Conservation (phyloP, 140 eudicot genomes). For the Stevia rebaudiana region DNA sequence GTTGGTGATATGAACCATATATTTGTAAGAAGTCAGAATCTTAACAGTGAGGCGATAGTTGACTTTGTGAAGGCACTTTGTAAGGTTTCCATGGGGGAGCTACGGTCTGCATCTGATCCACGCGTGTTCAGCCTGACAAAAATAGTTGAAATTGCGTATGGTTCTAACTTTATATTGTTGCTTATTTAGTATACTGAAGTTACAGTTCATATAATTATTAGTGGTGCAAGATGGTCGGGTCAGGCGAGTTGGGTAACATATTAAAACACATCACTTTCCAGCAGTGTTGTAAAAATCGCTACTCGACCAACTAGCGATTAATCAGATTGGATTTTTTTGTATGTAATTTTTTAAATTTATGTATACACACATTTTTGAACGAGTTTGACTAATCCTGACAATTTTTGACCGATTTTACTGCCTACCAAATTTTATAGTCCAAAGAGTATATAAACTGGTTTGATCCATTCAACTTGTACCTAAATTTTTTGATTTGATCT, state of each 20-base stretch:
- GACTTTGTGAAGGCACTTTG: conserved; percentile 98
- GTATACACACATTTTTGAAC: no score
- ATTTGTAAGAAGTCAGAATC: conserved; percentile 77
- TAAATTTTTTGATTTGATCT: not conserved
- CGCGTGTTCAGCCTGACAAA: conserved; percentile 96
- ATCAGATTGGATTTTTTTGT: no score
- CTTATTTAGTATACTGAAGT: conserved; percentile 1
- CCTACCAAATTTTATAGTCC: no score
- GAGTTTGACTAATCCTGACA: no score
- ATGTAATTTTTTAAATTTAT: no score
- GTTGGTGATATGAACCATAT: conserved; percentile 85
- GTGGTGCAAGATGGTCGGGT: conserved; percentile 3
- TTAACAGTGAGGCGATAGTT: conserved; percentile 91
- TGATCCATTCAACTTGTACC: not conserved
- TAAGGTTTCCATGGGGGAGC: conserved; percentile 88
- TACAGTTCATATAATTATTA: not conserved
- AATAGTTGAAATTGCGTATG: conserved; percentile 97
- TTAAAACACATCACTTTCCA: not conserved
- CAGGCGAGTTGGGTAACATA: not conserved
- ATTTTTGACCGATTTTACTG: no score
- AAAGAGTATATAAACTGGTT: not conserved
- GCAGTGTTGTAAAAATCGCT: no score
- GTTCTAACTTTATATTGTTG: conserved; percentile 18
- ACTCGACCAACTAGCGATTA: no score
- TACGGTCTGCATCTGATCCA: conserved; percentile 85